Evolutionary conservation across 2,329 filamentous ascomycete species (phyloP).

Genomic region (Ceratocystis ficicola): DNA sequence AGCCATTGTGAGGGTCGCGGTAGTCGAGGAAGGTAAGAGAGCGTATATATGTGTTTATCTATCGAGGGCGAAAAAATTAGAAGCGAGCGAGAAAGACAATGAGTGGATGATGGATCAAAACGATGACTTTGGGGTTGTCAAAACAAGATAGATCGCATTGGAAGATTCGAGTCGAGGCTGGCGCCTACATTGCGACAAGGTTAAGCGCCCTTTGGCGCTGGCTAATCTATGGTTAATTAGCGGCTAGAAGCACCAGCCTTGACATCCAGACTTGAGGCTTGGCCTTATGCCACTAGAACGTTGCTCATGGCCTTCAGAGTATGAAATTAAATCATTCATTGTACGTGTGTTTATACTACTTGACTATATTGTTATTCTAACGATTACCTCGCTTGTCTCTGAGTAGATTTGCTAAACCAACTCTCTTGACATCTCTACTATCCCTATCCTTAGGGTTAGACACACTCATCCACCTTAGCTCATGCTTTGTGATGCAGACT

Average conservation of each 20-base stretch:
- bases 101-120: not conserved
- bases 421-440: not conserved
- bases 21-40: not conserved
- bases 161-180: slow-evolving; percentile 11
- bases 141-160: not conserved
- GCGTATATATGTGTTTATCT: no score
- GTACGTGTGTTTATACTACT: not conserved
- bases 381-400: not conserved
- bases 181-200: slow-evolving; percentile 1
- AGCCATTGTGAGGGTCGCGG: slow-evolving; percentile 10
- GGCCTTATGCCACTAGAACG: not conserved
- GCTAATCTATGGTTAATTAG: slow-evolving; percentile 16
- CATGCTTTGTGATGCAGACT: not conserved
- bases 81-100: not conserved
- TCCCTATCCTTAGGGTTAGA: not conserved
- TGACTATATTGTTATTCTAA: not conserved
- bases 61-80: not conserved
- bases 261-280: not conserved
- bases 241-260: not conserved
- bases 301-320: not conserved
- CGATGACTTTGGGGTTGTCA: not conserved
- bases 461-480: not conserved
- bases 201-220: slow-evolving; percentile 18
- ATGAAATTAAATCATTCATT: not conserved
- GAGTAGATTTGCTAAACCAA: not conserved